Conservation (phyloP, 495 filamentous ascomycete species). For the Aspergillus haitiensis region DNA sequence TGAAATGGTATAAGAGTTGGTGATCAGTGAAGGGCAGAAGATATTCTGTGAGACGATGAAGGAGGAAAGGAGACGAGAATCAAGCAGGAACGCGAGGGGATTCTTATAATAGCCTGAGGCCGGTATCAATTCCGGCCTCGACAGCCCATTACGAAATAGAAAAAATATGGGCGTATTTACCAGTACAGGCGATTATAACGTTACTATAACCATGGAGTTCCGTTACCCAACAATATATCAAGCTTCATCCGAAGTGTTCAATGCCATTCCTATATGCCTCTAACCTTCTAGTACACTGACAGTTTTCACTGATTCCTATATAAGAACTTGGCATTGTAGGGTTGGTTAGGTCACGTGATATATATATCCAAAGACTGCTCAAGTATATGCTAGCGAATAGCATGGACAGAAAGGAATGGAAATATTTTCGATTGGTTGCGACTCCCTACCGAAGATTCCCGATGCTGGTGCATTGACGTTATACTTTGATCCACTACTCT, state of each 20-base stretch:
- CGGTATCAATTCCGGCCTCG: conserved; percentile 64
- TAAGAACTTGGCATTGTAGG: conserved; percentile 31
- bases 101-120: conserved; percentile 60
- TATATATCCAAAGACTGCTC: neutral
- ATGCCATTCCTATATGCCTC: neutral
- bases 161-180: conserved; percentile 31
- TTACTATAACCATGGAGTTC: neutral
- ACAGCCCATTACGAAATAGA: conserved; percentile 39
- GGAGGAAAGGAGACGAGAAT: conserved; percentile 23
- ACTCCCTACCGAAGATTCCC: neutral
- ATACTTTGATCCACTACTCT: neutral
- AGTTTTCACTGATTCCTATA: conserved; percentile 28
- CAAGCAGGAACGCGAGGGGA: conserved; percentile 34
- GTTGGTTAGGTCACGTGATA: conserved; percentile 33
- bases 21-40: neutral
- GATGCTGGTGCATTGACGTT: neutral
- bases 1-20: neutral
- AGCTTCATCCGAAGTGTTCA: neutral
- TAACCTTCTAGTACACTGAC: neutral
- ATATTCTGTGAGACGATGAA: conserved; percentile 11
- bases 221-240: neutral
- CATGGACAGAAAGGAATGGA: neutral
- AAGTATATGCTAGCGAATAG: neutral
- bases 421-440: neutral
- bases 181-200: conserved; percentile 6